Conservation (phyloP, 1,139 yeast genomes). For the Magnusiomyces suaveolens region DNA sequence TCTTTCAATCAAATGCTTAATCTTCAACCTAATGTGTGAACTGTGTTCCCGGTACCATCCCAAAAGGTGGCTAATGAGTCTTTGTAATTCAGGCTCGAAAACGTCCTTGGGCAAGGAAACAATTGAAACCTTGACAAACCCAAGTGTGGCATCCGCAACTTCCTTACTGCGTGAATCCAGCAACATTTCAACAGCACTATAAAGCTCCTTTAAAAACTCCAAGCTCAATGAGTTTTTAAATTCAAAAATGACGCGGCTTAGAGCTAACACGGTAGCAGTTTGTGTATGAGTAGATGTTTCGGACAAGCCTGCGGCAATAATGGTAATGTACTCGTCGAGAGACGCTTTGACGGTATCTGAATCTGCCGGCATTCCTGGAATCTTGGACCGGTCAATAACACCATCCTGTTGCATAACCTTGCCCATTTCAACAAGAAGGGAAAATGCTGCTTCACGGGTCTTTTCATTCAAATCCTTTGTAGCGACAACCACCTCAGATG, state of each 20-base stretch:
- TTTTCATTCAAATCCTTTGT: conserved; percentile 93
- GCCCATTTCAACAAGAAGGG: conserved; percentile 72
- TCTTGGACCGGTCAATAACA: conserved; percentile 49
- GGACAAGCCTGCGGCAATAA: conserved; percentile 93
- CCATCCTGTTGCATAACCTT: conserved; percentile 57
- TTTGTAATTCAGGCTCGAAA: conserved; percentile 57
- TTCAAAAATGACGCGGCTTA: conserved; percentile 79
- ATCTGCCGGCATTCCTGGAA: conserved; percentile 52
- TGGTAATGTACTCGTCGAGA: conserved; percentile 75
- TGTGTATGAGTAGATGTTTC: conserved; percentile 93
- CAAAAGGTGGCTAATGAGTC: conserved; percentile 60
- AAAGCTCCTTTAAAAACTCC: conserved; percentile 57
- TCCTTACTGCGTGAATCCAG: conserved; percentile 86
- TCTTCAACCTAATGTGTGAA: conserved; percentile 86
- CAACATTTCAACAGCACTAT: conserved; percentile 83
- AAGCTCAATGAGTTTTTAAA: conserved; percentile 54
- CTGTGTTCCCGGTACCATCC: conserved; percentile 95
- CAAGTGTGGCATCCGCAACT: conserved; percentile 87
- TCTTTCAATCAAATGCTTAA: conserved; percentile 86
- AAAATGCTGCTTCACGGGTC: conserved; percentile 75
- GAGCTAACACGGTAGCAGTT: conserved; percentile 87
- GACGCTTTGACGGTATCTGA: conserved; percentile 59
- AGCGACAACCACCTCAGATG: conserved; percentile 81
- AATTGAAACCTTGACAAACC: conserved; percentile 87
- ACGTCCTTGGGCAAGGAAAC: conserved; percentile 74